A percentile compares a stretch with the other conserved stretches of the same genome.
Evolutionary conservation across 768 basidiomycete genomes (phyloP).

Genomic region (Pulveroboletus ravenelii): DNA sequence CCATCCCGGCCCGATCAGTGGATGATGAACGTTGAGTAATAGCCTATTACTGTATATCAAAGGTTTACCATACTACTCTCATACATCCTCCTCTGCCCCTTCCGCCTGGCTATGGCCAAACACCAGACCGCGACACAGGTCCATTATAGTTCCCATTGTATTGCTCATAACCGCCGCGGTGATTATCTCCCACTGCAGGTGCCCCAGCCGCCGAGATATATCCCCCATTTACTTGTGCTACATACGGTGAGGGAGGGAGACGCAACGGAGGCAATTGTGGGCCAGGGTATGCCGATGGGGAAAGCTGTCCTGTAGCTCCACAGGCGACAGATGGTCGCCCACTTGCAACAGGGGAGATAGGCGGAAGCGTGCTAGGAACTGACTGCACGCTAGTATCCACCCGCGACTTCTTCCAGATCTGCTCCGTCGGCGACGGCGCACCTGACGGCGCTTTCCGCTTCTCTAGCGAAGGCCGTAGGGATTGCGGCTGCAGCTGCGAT

Average conservation of each 20-base stretch:
- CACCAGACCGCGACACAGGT: constrained; percentile 20
- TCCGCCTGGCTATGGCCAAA: constrained; percentile 25
- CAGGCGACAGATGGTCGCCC: constrained; percentile 11
- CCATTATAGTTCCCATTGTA: constrained; percentile 24
- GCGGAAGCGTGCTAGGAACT: constrained; percentile 14
- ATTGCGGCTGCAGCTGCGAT: constrained; percentile 29
- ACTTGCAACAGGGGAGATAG: constrained; percentile 23
- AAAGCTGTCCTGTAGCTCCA: constrained; percentile 13
- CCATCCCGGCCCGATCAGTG: background rate
- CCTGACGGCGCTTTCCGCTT: constrained; percentile 60
- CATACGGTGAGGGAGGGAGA: constrained; percentile 19
- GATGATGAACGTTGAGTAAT: no score
- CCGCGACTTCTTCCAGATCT: constrained; percentile 70
- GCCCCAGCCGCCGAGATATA: constrained; percentile 21
- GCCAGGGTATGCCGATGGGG: constrained; percentile 18
- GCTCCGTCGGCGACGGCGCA: constrained; percentile 52
- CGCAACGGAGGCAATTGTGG: constrained; percentile 28
- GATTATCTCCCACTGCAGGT: constrained; percentile 15
- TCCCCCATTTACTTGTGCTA: constrained; percentile 13
- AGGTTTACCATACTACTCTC: constrained; percentile 12
- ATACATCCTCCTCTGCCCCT: constrained; percentile 12
- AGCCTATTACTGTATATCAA: constrained; percentile 4
- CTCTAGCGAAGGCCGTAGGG: constrained; percentile 31
- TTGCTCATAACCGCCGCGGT: constrained; percentile 22
- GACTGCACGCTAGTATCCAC: constrained; percentile 23